phyloP scores from a whole-genome alignment of 1,139 yeast species.

The Zygosaccharomyces pseudobailii region DNA sequence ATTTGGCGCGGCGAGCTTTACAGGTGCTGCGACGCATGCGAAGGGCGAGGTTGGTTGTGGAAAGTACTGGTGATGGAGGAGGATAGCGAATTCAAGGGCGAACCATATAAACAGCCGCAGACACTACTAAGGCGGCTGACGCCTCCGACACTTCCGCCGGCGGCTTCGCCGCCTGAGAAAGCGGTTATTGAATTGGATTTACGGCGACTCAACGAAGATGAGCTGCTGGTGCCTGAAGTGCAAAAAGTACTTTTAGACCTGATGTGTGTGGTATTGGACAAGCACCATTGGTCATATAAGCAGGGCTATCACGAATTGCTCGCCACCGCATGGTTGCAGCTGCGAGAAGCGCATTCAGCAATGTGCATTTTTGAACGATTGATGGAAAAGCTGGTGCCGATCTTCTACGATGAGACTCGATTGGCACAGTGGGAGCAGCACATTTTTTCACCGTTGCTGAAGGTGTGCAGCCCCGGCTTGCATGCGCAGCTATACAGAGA shows the following conservation, averaged over 20 bases:
- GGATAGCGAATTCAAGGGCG: neutral
- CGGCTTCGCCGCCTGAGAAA: conserved; percentile 27
- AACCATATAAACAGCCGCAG: neutral
- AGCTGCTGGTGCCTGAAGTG: conserved; percentile 39
- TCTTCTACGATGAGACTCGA: conserved; percentile 33
- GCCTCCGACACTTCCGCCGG: conserved; percentile 9
- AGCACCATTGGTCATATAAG: conserved; percentile 40
- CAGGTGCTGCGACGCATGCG: conserved; percentile 8
- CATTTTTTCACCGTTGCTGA: conserved; percentile 45
- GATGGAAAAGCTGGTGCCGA: conserved; percentile 30
- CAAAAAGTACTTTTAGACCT: conserved; percentile 48
- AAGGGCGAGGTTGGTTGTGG: conserved; percentile 25
- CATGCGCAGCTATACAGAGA: conserved; percentile 34
- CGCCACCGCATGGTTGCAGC: conserved; percentile 52
- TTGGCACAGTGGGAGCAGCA: conserved; percentile 35
- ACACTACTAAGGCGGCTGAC: conserved; percentile 14
- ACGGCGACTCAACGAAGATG: conserved; percentile 53
- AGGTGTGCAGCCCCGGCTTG: conserved; percentile 38
- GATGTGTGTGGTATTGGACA: conserved; percentile 43
- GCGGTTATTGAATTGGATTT: conserved; percentile 59
- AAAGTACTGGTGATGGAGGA: conserved; percentile 20
- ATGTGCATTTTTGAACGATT: conserved; percentile 32
- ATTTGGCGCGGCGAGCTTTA: conserved; percentile 30
- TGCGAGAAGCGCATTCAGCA: conserved; percentile 33
- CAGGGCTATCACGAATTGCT: conserved; percentile 70